Base-by-base conservation (phyloP, 1,139 yeast species). In the Taphrina flavorubra region DNA sequence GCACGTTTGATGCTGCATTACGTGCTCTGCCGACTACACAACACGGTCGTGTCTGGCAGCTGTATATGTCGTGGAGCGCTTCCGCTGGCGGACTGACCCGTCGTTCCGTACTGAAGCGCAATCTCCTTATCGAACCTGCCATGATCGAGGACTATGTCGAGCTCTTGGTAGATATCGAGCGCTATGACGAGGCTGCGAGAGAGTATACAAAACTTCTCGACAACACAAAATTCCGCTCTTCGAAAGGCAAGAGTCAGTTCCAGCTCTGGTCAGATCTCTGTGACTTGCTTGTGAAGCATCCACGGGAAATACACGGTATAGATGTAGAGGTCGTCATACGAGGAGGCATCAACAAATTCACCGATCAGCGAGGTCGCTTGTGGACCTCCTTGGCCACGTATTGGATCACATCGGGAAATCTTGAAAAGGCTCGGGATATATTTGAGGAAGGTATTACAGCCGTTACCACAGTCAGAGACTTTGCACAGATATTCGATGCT, bases 41-140 rank as follows among this genome's bases (percentile, higher is more conserved):
- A 44, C 96, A 89, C 75, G 77, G 77, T 7, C 73, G 78, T 34
- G 78, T 90, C 1, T 91, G 97, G 97, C 83, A 84, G 0, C 68
- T 81, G 37, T 87, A 82, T 73, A 74, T 87, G 34, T 74, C 78
- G 40, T 87, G 85, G 79, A 89, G 88, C 0, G 72, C 73, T 49
- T 71, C 73, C 0, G 78, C 82, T 25, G 83, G 85, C 11, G 85
- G 84, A 0, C 59, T 69, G 1, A 81, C 86, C 0, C 83, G 81
- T 16, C 77, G 79, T 49, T 64, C 72, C 31, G 76, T 87, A 4
- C 84, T 84, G 79, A 72, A 75, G 69, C 78, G 87, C 71, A 83
- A 83, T 74, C 75, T 83, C 42, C 79, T 79, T 49, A 83, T 79
- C 71, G 74, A 77, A 36, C 81, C 82, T 0, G 74, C 75, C 2